These are phyloP conservation scores for Metroxylon sagu DNA, from an alignment of 176 grass and related monocot species.

Conservation along the genomic window DNA sequence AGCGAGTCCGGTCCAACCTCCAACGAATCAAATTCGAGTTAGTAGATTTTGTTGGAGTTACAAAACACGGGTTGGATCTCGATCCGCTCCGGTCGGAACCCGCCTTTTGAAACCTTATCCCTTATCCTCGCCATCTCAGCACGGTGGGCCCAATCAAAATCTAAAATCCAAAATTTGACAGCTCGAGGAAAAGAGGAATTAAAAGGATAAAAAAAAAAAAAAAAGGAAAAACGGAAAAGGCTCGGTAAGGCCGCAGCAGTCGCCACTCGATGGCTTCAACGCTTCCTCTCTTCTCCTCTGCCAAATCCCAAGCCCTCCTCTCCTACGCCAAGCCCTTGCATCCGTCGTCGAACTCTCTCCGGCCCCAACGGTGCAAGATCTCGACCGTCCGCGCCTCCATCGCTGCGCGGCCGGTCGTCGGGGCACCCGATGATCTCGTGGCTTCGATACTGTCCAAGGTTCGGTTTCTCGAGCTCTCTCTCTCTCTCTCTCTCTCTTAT, in stretches of 20 bases:
- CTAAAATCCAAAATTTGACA: not conserved
- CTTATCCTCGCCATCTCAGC: no score
- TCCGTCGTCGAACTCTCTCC: slow-evolving; percentile 15
- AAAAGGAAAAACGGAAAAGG: not conserved
- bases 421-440: slow-evolving; percentile 54
- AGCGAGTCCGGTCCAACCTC: no score
- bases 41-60: no score
- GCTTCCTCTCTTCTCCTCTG: slow-evolving; percentile 1
- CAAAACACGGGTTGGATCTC: no score
- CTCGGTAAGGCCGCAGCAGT: not conserved
- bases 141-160: not conserved
- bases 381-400: slow-evolving; percentile 46
- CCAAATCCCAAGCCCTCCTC: slow-evolving; percentile 6
- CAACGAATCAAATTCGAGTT: no score
- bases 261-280: not conserved
- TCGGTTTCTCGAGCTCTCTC: not conserved
- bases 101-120: no score
- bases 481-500: not conserved
- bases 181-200: not conserved
- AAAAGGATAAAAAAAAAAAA: not conserved
- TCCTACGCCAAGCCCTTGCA: slow-evolving; percentile 17
- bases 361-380: slow-evolving; percentile 23
- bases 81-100: no score
- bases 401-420: slow-evolving; percentile 25
- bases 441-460: slow-evolving; percentile 79